These are phyloP conservation scores for Exophiala bonariae DNA, from an alignment of 2,329 filamentous ascomycete species.

Conservation along the genomic window DNA sequence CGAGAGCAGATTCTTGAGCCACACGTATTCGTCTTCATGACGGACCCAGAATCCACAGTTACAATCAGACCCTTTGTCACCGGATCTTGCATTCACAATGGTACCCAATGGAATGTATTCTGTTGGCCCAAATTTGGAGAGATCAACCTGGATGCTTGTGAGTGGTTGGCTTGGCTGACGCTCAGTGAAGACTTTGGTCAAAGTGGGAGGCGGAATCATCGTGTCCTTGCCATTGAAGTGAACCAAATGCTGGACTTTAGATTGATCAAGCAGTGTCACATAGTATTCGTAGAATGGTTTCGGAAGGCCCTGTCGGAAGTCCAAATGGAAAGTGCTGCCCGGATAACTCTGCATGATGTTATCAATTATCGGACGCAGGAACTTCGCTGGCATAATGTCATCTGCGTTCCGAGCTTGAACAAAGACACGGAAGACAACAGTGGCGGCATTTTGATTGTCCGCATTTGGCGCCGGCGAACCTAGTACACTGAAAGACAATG, in stretches of 20 bases:
- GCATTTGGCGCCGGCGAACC: slow-evolving; percentile 36
- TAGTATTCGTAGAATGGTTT: slow-evolving; percentile 37
- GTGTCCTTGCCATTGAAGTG: slow-evolving; percentile 29
- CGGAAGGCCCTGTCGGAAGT: slow-evolving; percentile 35
- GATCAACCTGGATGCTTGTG: slow-evolving; percentile 23
- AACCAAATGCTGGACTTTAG: slow-evolving; percentile 31
- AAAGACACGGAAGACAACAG: slow-evolving; percentile 43
- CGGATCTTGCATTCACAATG: slow-evolving; percentile 36
- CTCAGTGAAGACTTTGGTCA: slow-evolving; percentile 27
- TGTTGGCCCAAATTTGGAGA: slow-evolving; percentile 32
- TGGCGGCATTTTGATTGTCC: slow-evolving; percentile 43
- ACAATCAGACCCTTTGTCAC: slow-evolving; percentile 37
- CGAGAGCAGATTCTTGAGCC: slow-evolving; percentile 30
- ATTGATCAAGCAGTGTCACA: slow-evolving; percentile 30
- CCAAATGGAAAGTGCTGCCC: slow-evolving; percentile 37
- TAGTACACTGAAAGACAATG: slow-evolving; percentile 33
- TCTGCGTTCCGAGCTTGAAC: slow-evolving; percentile 46
- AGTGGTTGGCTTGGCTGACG: slow-evolving; percentile 26
- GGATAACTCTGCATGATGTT: slow-evolving; percentile 44
- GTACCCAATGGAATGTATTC: slow-evolving; percentile 32
- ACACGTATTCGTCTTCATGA: slow-evolving; percentile 32
- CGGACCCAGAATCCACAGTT: slow-evolving; percentile 40
- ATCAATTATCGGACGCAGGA: slow-evolving; percentile 38
- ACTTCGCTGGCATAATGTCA: slow-evolving; percentile 34
- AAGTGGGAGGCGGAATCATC: slow-evolving; percentile 27